These are phyloP conservation scores for Fusarium ramigenum DNA, from an alignment of 2,329 filamentous ascomycete species.

Conservation along the genomic window DNA sequence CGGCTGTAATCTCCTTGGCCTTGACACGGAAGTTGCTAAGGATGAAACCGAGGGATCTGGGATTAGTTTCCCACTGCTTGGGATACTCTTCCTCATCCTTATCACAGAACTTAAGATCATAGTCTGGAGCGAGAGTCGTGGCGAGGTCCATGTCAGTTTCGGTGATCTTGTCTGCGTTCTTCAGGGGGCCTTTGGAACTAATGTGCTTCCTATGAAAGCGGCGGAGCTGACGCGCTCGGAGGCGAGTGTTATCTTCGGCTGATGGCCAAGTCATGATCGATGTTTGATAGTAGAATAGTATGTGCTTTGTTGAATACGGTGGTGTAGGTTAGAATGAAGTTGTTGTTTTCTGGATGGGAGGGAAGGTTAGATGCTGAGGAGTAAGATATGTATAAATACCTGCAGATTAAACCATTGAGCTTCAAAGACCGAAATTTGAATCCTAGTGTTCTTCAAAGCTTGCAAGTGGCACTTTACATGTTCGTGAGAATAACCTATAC, in stretches of 20 bases:
- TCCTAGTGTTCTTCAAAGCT: neutral
- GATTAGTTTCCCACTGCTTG: neutral
- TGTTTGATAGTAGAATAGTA: neutral
- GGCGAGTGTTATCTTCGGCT: neutral
- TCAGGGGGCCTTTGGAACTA: neutral
- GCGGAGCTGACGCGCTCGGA: neutral
- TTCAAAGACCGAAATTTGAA: fast-evolving
- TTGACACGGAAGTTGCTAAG: neutral
- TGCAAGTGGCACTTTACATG: fast-evolving
- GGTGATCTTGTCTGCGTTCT: neutral
- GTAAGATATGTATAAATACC: neutral
- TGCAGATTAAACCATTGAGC: fast-evolving
- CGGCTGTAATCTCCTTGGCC: neutral
- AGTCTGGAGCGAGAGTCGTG: neutral
- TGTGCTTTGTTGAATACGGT: neutral
- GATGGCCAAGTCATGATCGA: neutral
- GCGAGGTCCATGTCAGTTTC: neutral
- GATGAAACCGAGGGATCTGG: neutral
- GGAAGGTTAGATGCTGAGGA: fast-evolving
- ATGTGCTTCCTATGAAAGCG: neutral
- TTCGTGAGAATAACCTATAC: fast-evolving
- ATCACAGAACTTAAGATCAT: fast-evolving
- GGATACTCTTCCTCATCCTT: neutral
- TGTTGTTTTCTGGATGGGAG: neutral
- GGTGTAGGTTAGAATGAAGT: neutral